Percentiles rank a stretch among this genome's conserved stretches.
These are phyloP conservation scores for Paramecium biaurelia DNA, from an alignment of 73 alveolate genomes.

Conservation along the genomic window DNA sequence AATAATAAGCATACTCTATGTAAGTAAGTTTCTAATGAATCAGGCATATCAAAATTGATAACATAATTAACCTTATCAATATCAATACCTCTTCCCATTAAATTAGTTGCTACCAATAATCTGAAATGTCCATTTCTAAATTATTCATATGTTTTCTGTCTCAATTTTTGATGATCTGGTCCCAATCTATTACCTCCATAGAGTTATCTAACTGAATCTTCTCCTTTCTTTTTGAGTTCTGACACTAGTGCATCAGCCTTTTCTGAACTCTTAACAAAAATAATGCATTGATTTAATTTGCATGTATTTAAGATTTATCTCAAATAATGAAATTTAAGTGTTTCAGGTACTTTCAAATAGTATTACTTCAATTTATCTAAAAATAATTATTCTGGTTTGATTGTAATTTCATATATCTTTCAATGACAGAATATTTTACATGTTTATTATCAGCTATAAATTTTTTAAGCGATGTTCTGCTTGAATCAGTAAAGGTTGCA, in stretches of 20 bases:
- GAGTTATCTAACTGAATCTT: conserved; percentile 43
- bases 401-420: conserved; percentile 30
- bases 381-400: conserved; percentile 78
- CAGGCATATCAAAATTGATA: conserved; percentile 97
- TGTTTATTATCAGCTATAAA: conserved; percentile 78
- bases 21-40: conserved; percentile 75
- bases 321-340: conserved; percentile 81
- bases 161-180: conserved; percentile 9
- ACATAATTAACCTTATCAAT: conserved; percentile 99
- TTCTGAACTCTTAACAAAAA: conserved; percentile 51
- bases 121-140: conserved; percentile 97
- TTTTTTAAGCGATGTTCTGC: conserved; percentile 87
- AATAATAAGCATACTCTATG: conserved; percentile 84
- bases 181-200: conserved; percentile 6
- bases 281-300: conserved; percentile 54
- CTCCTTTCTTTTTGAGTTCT: conserved; percentile 41
- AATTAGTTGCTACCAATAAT: conserved; percentile 98
- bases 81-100: conserved; percentile 99
- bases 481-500: conserved; percentile 98
- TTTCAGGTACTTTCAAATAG: conserved; percentile 96
- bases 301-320: conserved; percentile 65
- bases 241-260: conserved; percentile 53
- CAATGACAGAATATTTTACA: not conserved
- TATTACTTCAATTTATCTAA: conserved; percentile 98
- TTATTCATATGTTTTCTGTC: conserved; percentile 44